Evolutionary conservation across 257 asterid genomes (phyloP).

Genomic region (Verbascum thapsus): DNA sequence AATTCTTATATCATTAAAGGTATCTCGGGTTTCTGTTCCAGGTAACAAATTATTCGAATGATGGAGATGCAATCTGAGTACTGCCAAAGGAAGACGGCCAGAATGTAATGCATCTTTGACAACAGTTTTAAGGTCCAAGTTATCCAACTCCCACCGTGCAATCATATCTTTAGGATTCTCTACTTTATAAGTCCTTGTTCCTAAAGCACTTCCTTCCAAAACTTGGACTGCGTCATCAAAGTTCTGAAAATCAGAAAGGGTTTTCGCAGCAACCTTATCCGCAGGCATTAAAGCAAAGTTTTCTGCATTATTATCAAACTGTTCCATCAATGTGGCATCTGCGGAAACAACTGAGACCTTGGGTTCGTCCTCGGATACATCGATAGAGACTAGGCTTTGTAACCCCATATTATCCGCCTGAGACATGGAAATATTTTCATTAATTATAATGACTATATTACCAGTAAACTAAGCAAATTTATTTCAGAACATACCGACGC

Average conservation of each 20-base stretch:
- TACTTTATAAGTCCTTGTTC: constrained; percentile 40
- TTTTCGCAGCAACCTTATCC: constrained; percentile 41
- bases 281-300: constrained; percentile 67
- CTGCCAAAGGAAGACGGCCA: constrained; percentile 97
- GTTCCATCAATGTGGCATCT: constrained; percentile 44
- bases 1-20: constrained; percentile 80
- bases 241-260: constrained; percentile 38
- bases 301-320: constrained; percentile 45
- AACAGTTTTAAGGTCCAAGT: constrained; percentile 75
- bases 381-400: constrained; percentile 38
- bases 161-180: constrained; percentile 94
- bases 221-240: constrained; percentile 45
- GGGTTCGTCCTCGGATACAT: constrained; percentile 54
- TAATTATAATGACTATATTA: constrained; percentile 17
- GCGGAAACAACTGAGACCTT: constrained; percentile 49
- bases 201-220: constrained; percentile 56
- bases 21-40: constrained; percentile 65
- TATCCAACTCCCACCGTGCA: constrained; percentile 87
- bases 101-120: constrained; percentile 90
- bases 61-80: constrained; percentile 88
- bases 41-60: constrained; percentile 55
- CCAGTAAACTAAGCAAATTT: constrained; percentile 31
- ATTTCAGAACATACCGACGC: constrained; percentile 49
- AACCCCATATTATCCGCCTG: constrained; percentile 59
- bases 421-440: constrained; percentile 28